phyloP scores from a whole-genome alignment of 2,329 filamentous ascomycete genomes.

The Fusarium sp. region DNA sequence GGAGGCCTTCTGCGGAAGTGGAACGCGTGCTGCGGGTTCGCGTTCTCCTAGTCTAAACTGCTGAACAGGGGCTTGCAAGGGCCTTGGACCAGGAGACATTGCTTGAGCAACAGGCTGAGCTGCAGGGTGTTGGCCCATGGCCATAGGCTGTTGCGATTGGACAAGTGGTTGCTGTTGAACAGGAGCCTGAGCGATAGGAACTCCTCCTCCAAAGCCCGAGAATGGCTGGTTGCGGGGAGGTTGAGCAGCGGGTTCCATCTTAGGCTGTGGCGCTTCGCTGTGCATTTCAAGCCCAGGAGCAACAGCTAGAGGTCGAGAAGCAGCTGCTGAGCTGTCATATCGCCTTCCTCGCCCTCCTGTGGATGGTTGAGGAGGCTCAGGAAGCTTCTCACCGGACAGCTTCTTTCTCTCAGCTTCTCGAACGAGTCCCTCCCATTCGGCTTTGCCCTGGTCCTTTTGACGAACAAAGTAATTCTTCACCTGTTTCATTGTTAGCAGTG shows the following conservation, averaged over 20 bases:
- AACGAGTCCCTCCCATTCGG: slow-evolving; percentile 70
- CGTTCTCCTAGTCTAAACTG: slow-evolving; percentile 56
- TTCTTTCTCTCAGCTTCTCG: slow-evolving; percentile 69
- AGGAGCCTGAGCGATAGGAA: slow-evolving; percentile 59
- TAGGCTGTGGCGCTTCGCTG: slow-evolving; percentile 58
- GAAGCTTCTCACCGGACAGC: slow-evolving; percentile 66
- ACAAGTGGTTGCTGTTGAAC: slow-evolving; percentile 48
- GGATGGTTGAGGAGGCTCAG: slow-evolving; percentile 68
- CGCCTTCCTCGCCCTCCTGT: slow-evolving; percentile 62
- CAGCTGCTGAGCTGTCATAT: slow-evolving; percentile 55
- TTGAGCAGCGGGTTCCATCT: slow-evolving; percentile 56
- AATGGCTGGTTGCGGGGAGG: slow-evolving; percentile 53
- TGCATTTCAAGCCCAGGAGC: slow-evolving; percentile 58
- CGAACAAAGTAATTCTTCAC: slow-evolving; percentile 76
- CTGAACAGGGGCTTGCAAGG: slow-evolving; percentile 57
- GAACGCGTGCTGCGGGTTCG: slow-evolving; percentile 52
- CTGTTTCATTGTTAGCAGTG: slow-evolving; percentile 52
- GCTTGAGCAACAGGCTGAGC: slow-evolving; percentile 55
- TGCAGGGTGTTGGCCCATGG: slow-evolving; percentile 51
- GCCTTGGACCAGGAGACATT: slow-evolving; percentile 60
- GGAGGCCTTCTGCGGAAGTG: slow-evolving; percentile 55
- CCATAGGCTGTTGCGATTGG: slow-evolving; percentile 47
- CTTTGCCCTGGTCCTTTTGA: slow-evolving; percentile 68
- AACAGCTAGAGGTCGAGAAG: slow-evolving; percentile 59
- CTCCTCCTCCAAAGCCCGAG: slow-evolving; percentile 56